Percentiles rank a stretch among this genome's conserved stretches.
Evolutionary conservation across 2,329 filamentous ascomycete genomes (phyloP).

Genomic region (Colletotrichum nymphaeae): DNA sequence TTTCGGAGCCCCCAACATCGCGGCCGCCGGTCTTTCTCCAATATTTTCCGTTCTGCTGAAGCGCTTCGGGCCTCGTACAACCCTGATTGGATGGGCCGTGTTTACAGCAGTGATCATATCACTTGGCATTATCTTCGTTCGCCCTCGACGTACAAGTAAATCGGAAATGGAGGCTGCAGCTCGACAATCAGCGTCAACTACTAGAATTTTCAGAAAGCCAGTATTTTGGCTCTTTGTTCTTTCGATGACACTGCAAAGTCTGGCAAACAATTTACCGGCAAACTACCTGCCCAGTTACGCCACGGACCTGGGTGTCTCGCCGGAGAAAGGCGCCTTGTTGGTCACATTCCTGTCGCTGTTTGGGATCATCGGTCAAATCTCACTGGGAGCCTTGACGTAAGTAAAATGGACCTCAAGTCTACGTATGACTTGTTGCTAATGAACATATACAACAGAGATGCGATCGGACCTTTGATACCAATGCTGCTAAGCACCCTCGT

Average conservation of each 20-base stretch:
- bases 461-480: neutral
- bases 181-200: neutral
- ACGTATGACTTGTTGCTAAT: neutral
- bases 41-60: conserved; percentile 12
- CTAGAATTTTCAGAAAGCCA: neutral
- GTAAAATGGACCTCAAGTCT: rapidly evolving
- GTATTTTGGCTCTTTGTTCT: conserved; percentile 10
- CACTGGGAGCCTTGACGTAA: conserved; percentile 3
- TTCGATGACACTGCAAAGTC: conserved; percentile 17
- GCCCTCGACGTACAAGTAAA: neutral
- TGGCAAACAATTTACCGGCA: conserved; percentile 3
- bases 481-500: conserved; percentile 20
- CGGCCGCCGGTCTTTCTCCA: conserved; percentile 7
- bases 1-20: conserved; percentile 14
- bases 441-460: neutral
- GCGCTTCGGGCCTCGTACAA: conserved; percentile 7
- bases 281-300: conserved; percentile 21
- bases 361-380: conserved; percentile 9
- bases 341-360: conserved; percentile 5
- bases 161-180: neutral
- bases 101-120: neutral
- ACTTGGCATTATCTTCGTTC: neutral
- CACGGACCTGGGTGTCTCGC: conserved; percentile 1
- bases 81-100: neutral
- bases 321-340: conserved; percentile 2